A percentile compares a stretch with the other conserved stretches of the same genome.
phyloP scores from a whole-genome alignment of 495 filamentous ascomycete genomes.

The Penicillium salamii region DNA sequence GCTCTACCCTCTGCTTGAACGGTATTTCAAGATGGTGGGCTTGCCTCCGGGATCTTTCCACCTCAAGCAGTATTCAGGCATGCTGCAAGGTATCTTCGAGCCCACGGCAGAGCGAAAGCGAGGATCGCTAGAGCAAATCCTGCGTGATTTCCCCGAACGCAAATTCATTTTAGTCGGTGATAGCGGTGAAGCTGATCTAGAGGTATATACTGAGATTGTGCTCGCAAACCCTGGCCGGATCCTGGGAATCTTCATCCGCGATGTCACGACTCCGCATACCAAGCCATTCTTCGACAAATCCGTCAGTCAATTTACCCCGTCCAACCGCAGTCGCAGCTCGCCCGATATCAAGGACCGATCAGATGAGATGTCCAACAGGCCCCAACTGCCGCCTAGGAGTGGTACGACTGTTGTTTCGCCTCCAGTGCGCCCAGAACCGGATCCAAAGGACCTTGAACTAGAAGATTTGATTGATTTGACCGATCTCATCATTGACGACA shows the following conservation, averaged over 20 bases:
- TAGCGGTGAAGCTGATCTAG: conserved; percentile 93
- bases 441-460: conserved; percentile 37
- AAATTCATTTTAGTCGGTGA: conserved; percentile 92
- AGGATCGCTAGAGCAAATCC: conserved; percentile 75
- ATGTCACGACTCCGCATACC: conserved; percentile 75
- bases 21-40: conserved; percentile 75
- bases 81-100: conserved; percentile 97
- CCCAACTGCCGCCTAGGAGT: conserved; percentile 35
- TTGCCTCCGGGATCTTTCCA: conserved; percentile 88
- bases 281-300: conserved; percentile 76
- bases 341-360: conserved; percentile 27
- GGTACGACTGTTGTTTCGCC: neutral
- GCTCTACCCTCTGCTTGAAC: conserved; percentile 81
- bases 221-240: conserved; percentile 78
- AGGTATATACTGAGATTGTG: conserved; percentile 94
- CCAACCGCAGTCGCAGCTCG: conserved; percentile 25
- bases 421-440: conserved; percentile 10
- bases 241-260: conserved; percentile 84
- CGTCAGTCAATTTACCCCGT: conserved; percentile 36
- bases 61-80: conserved; percentile 90
- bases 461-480: conserved; percentile 64
- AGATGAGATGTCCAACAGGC: conserved; percentile 28
- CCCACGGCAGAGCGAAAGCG: conserved; percentile 94
- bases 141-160: conserved; percentile 84
- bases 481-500: conserved; percentile 46